phyloP scores from a whole-genome alignment of 2,329 filamentous ascomycete genomes.

The Bipolaris victoriae region DNA sequence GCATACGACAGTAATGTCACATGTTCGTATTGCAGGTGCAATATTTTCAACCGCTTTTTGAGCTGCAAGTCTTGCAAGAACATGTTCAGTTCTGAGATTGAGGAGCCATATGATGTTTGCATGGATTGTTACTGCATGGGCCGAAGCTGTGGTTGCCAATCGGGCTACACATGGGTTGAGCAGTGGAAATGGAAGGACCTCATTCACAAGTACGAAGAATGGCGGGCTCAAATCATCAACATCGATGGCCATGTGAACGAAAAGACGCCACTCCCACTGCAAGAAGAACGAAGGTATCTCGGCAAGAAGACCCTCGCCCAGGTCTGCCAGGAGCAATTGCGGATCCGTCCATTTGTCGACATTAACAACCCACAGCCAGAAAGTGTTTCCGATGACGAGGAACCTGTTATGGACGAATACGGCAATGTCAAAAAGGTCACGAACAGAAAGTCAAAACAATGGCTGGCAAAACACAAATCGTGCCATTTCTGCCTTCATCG shows the following conservation, averaged over 20 bases:
- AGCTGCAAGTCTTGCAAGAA: slow-evolving; percentile 86
- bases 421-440: slow-evolving; percentile 68
- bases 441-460: slow-evolving; percentile 62
- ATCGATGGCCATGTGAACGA: slow-evolving; percentile 70
- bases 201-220: slow-evolving; percentile 77
- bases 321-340: slow-evolving; percentile 90
- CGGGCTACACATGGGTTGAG: slow-evolving; percentile 86
- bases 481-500: slow-evolving; percentile 86
- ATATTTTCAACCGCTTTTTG: slow-evolving; percentile 96
- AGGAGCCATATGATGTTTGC: slow-evolving; percentile 91
- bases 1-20: slow-evolving; percentile 90
- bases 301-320: slow-evolving; percentile 84
- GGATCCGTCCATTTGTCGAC: slow-evolving; percentile 79
- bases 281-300: slow-evolving; percentile 69
- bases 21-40: slow-evolving; percentile 93
- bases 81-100: slow-evolving; percentile 69
- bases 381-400: slow-evolving; percentile 56
- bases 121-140: slow-evolving; percentile 99
- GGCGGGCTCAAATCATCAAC: slow-evolving; percentile 78
- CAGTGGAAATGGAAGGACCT: slow-evolving; percentile 88
- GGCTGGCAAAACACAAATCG: slow-evolving; percentile 56
- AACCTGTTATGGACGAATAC: slow-evolving; percentile 69
- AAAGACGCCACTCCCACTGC: slow-evolving; percentile 71
- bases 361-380: slow-evolving; percentile 66
- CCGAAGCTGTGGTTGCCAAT: slow-evolving; percentile 87